Conservation (phyloP, 768 basidiomycete species). For the Lepiota venenata region DNA sequence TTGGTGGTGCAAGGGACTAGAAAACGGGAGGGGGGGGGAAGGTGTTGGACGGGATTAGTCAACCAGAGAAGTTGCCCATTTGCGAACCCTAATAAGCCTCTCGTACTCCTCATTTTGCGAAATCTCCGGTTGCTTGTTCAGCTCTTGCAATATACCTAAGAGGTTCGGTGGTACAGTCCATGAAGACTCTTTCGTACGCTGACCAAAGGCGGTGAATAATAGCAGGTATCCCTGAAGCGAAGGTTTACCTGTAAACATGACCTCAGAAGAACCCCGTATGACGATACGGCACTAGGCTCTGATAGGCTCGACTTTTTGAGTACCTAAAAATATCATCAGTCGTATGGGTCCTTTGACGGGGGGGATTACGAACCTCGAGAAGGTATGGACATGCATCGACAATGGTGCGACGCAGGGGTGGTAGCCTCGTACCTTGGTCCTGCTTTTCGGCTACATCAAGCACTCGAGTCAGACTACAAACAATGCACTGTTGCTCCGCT, state of each 20-base stretch:
- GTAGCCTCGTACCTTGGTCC: slow-evolving; percentile 24
- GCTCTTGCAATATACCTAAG: slow-evolving; percentile 27
- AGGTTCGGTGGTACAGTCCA: slow-evolving; percentile 44
- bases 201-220: slow-evolving; percentile 10
- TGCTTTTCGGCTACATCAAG: slow-evolving; percentile 25
- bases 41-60: slow-evolving; percentile 10
- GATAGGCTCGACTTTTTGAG: neutral
- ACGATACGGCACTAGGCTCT: slow-evolving; percentile 19
- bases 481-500: slow-evolving; percentile 41
- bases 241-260: slow-evolving; percentile 37
- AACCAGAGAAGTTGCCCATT: slow-evolving; percentile 30
- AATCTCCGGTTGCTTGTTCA: slow-evolving; percentile 22
- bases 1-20: slow-evolving; percentile 7
- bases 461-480: slow-evolving; percentile 42
- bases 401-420: slow-evolving; percentile 40
- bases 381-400: slow-evolving; percentile 47
- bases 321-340: neutral
- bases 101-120: slow-evolving; percentile 27
- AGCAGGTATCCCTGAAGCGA: neutral
- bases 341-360: neutral
- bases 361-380: slow-evolving; percentile 39
- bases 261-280: slow-evolving; percentile 40
- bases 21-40: slow-evolving; percentile 2
- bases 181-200: slow-evolving; percentile 39
- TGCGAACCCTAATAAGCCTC: slow-evolving; percentile 56